Base-by-base conservation (phyloP, 169 alveolate genomes). In the Babesia ovis region DNA sequence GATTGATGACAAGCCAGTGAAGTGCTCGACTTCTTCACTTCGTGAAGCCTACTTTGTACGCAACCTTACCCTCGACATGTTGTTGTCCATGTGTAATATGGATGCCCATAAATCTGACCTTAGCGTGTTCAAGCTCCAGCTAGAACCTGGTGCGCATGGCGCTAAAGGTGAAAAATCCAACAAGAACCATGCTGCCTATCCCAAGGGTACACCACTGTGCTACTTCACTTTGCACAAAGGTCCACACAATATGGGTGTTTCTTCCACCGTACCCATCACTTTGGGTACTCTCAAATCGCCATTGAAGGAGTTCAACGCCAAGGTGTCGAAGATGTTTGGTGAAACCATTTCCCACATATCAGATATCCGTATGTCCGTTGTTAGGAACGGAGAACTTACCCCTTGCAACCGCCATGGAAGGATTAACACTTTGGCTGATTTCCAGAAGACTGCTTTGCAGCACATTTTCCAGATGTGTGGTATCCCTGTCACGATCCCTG, bases 271-370 rank as follows among this genome's bases (percentile, higher is more conserved):
- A 22, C 73, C 73, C 42, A 68, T 79, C 22, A 70, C 77, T 23
- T 50, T 70, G 43, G 87, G 87, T 31, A 42, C 87, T n/a, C 77
- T 79, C 46, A 79, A 79, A 20, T 70, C 84, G 20, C 84, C 87
- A 3, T 60, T 79, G 20, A 56, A 51, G 61, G 87, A 79, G n/a
- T 69, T 79, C 69, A 37, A 79, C 45, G 22, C 76, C n/a, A 79
- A 70, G 62, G 35, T 79, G 8, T 29, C 61, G 22, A 20, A 50
- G 23, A 79, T 79, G 87, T 79, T 79, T 41, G 87, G 87, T 14
- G 69, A 50, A 31, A 42, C 76, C 11, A 12, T 69, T 16, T 27
- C 70, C 0, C 54, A 50, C 32, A 53, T 79, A 3, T 22, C 34
- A 11, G 72, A 61, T 48, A 29, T 79, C 2, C 45, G 72, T 20